Evolutionary conservation across 2,329 filamentous ascomycete genomes (phyloP), one percentile per base, ranked within the genome.

Genomic region (Rhynchosporium graminicola): DNA sequence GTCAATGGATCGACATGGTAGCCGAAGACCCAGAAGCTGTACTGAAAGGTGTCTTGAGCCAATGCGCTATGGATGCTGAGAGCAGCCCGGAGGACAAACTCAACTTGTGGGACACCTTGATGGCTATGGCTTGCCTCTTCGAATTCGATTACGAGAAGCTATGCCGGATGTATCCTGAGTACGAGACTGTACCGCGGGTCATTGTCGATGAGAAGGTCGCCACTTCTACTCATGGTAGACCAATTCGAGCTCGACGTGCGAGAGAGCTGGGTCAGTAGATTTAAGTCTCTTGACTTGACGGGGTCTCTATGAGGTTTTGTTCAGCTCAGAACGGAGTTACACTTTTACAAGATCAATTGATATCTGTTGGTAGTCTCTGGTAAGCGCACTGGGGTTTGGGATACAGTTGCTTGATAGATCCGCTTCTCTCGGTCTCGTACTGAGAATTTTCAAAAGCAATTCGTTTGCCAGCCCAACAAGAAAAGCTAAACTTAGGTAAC

Each of bases 161-260:
- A 20, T 59, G 45, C 33, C 20, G 13, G 12, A 47, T 50, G 20
- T 59, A 48, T 29, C 29, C 43, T 1, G 57, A 59, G 45, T 59
- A 58, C n/a, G 15, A 29, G 28, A 36, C 33, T 26, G 42, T 50
- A n/a, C 45, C 31, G 8, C 5, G 10, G 10, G 12, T 29, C 31
- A 6, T 36, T 29, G 12, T 7, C 33, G 33, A 55, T 4, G 38
- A 12, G 36, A 36, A 26, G 13, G 31, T 9, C 33, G 10, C 38
- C 48, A 10, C 10, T 28, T 47, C 20, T 4, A 26, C n/a, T 20
- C 9, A 28, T 38, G n/a, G 29, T 26, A 15, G 29, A 47, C 33
- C 31, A 20, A 13, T 28, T 42, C n/a, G 36, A 59, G 57, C 4
- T 3, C 3, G 4, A 28, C 46, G 57, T 40, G 33, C 15, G n/a